phyloP scores from a whole-genome alignment of 768 basidiomycete species.

The Paxillus involutus region DNA sequence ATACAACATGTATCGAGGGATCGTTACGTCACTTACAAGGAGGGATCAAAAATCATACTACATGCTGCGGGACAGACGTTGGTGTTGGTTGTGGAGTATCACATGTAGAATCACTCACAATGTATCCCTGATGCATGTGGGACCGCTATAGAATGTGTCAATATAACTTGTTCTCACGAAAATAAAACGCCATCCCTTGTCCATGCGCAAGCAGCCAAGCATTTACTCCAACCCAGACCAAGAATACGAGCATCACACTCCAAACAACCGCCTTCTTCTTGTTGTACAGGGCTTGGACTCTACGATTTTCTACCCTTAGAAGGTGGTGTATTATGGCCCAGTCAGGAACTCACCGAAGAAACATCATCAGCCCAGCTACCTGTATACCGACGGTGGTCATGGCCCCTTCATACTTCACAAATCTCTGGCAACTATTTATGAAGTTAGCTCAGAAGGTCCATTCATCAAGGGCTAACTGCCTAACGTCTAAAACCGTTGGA shows the following conservation, averaged over 20 bases:
- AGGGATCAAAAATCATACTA: conserved; percentile 36
- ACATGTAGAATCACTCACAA: conserved; percentile 10
- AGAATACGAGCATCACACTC: conserved; percentile 30
- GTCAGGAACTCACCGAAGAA: conserved; percentile 35
- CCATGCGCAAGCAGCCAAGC: conserved; percentile 54
- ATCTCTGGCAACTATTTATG: conserved; percentile 40
- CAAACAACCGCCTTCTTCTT: conserved; percentile 6
- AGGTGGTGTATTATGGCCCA: neutral
- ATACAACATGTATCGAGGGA: neutral
- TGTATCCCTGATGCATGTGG: neutral
- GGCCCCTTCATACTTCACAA: conserved; percentile 51
- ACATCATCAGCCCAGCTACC: conserved; percentile 42
- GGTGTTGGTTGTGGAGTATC: conserved; percentile 28
- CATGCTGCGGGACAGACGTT: conserved; percentile 31
- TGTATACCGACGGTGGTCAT: conserved; percentile 43
- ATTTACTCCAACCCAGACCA: conserved; percentile 47
- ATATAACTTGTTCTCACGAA: neutral
- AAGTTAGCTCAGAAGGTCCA: neutral
- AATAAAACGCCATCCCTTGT: conserved; percentile 39
- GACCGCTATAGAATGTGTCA: conserved; percentile 11
- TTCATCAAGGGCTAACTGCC: neutral
- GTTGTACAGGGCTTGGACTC: conserved; percentile 18
- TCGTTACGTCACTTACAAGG: conserved; percentile 17
- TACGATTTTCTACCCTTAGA: conserved; percentile 3
- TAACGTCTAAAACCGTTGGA: conserved; percentile 10